phyloP scores from a whole-genome alignment of 345 rosid species.

The Pugionium cornutum region DNA sequence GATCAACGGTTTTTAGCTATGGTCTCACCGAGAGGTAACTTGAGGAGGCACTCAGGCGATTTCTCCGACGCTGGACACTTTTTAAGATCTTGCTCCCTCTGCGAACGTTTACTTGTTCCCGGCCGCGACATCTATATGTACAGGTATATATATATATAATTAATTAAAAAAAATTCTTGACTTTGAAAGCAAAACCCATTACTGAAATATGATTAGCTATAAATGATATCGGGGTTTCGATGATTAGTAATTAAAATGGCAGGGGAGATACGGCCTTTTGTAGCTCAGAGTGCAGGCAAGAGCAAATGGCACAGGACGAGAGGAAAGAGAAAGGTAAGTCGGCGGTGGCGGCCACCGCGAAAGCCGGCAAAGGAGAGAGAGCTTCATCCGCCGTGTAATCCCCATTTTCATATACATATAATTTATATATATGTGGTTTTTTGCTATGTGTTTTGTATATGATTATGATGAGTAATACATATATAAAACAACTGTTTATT shows the following conservation, averaged over 20 bases:
- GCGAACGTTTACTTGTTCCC: constrained; percentile 73
- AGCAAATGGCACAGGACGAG: constrained; percentile 81
- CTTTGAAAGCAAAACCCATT: too few species aligned
- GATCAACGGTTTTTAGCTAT: constrained; percentile 53
- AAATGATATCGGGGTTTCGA: too few species aligned
- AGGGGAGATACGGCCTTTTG: constrained; percentile 95
- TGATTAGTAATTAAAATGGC: constrained; percentile 14
- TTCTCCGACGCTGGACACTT: constrained; percentile 54
- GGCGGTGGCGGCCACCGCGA: constrained; percentile 29
- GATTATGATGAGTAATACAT: constrained; percentile 36
- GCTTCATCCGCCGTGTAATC: constrained; percentile 40
- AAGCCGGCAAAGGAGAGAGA: constrained; percentile 38
- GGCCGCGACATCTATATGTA: constrained; percentile 95
- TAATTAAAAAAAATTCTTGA: too few species aligned
- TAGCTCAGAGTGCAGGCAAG: constrained; percentile 84
- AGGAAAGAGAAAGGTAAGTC: constrained; percentile 58
- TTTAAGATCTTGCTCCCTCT: constrained; percentile 68
- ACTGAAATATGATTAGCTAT: too few species aligned
- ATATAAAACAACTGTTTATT: constrained; percentile 28
- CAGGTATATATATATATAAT: constrained; percentile 44
- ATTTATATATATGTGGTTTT: constrained; percentile 21
- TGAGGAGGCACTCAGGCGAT: constrained; percentile 61
- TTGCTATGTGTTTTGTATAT: constrained; percentile 30
- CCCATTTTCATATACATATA: background rate
- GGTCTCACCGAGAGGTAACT: constrained; percentile 50